phyloP scores from a whole-genome alignment of 2,329 filamentous ascomycete genomes.

The Hypoxylon sp. region DNA sequence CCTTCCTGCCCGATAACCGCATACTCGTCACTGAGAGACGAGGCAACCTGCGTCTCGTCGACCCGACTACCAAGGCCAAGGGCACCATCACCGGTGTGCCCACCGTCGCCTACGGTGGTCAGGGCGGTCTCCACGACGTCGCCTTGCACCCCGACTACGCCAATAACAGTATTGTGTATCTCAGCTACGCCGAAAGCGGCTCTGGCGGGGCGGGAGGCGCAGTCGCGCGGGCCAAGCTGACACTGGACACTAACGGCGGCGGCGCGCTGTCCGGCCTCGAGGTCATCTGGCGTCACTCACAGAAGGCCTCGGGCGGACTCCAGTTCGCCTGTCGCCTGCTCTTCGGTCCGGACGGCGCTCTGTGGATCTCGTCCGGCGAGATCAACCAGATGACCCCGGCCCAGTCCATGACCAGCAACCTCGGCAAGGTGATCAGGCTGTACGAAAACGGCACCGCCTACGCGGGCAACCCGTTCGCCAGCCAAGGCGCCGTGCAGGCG shows the following conservation, averaged over 20 bases:
- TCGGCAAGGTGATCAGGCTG: conserved; percentile 56
- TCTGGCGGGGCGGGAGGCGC: conserved; percentile 50
- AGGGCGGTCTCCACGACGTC: conserved; percentile 55
- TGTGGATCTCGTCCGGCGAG: conserved; percentile 56
- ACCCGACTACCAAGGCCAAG: conserved; percentile 51
- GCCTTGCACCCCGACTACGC: conserved; percentile 55
- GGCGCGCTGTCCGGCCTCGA: conserved; percentile 51
- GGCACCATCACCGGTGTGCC: conserved; percentile 55
- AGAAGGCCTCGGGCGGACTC: conserved; percentile 49
- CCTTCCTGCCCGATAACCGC: conserved; percentile 55
- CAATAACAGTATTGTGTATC: conserved; percentile 53
- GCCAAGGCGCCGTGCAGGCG: conserved; percentile 50
- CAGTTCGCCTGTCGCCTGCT: conserved; percentile 55
- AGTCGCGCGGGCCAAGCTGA: conserved; percentile 54
- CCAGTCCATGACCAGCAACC: conserved; percentile 54
- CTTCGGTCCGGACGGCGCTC: conserved; percentile 51
- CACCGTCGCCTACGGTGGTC: conserved; percentile 53
- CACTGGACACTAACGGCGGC: conserved; percentile 51
- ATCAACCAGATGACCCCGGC: conserved; percentile 54
- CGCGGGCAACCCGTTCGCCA: conserved; percentile 55
- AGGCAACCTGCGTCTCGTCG: conserved; percentile 53
- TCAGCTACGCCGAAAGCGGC: conserved; percentile 55
- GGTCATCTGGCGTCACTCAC: conserved; percentile 56
- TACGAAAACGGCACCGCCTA: conserved; percentile 55
- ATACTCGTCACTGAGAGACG: conserved; percentile 55